Evolutionary conservation across 495 filamentous ascomycete species (phyloP).

Genomic region (Trichocladium antarcticum): DNA sequence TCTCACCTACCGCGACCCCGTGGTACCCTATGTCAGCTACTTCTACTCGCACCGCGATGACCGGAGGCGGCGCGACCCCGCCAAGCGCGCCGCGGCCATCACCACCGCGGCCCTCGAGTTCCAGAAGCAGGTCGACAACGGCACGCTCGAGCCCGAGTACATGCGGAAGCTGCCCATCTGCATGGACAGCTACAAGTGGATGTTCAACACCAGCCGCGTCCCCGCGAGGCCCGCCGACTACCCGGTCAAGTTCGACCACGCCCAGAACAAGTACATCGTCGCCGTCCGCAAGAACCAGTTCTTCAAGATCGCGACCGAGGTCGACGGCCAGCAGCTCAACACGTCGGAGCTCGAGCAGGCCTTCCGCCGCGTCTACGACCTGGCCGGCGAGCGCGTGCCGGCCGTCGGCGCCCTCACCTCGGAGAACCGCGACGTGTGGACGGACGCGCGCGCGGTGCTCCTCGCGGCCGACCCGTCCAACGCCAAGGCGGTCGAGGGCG

Average conservation of each 20-base stretch:
- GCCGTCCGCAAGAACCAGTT: conserved; percentile 93
- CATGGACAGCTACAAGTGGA: conserved; percentile 96
- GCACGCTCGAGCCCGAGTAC: conserved; percentile 89
- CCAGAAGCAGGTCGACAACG: conserved; percentile 79
- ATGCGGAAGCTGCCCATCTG: conserved; percentile 92
- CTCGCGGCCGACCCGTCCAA: conserved; percentile 67
- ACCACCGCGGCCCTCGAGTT: conserved; percentile 78
- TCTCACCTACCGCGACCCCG: conserved; percentile 83
- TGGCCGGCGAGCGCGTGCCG: conserved; percentile 53
- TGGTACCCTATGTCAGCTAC: conserved; percentile 97
- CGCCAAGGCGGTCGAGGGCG: conserved; percentile 58
- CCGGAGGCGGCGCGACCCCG: conserved; percentile 72
- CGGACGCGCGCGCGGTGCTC: conserved; percentile 68
- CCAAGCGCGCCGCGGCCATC: conserved; percentile 85
- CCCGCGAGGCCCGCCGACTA: conserved; percentile 73
- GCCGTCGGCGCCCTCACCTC: conserved; percentile 78
- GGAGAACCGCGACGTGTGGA: conserved; percentile 89
- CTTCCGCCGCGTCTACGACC: conserved; percentile 75
- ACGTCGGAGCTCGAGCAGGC: conserved; percentile 78
- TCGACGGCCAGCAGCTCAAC: conserved; percentile 73
- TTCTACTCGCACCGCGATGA: conserved; percentile 99
- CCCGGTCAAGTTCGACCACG: conserved; percentile 65
- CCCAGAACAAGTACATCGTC: conserved; percentile 72
- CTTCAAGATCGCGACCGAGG: conserved; percentile 71
- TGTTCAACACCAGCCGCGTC: conserved; percentile 93